phyloP scores from a whole-genome alignment of 495 filamentous ascomycete species.

The Tuber indicum region DNA sequence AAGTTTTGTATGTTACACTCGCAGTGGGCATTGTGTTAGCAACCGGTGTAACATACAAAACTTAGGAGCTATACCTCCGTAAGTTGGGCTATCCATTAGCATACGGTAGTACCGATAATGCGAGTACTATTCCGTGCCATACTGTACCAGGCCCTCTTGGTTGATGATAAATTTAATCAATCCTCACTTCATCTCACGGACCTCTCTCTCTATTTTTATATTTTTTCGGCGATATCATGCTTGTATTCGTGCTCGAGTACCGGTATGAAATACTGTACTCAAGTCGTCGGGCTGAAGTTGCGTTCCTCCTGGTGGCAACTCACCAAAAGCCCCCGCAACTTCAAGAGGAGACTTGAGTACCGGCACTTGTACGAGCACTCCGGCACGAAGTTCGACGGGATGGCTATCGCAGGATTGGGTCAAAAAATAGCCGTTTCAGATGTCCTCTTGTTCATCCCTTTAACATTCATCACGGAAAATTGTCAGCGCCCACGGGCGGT shows the following conservation, averaged over 20 bases:
- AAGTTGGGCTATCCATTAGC: neutral
- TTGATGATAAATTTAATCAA: neutral
- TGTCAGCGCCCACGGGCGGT: neutral
- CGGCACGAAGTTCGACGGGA: neutral
- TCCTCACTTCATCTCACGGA: neutral
- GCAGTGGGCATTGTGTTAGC: no score
- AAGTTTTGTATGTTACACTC: no score
- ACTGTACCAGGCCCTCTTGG: neutral
- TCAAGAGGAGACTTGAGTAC: no score
- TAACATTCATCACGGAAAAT: neutral
- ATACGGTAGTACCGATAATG: neutral
- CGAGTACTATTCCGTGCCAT: neutral
- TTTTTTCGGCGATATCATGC: neutral
- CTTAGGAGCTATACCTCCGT: no score
- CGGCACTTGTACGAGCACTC: neutral
- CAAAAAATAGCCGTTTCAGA: slow-evolving; percentile 1
- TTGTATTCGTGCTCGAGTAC: no score
- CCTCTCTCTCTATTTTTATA: neutral
- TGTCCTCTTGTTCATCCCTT: neutral
- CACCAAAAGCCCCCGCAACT: no score
- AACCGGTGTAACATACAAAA: no score
- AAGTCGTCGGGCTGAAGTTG: no score
- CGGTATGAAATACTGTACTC: no score
- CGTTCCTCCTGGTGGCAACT: no score
- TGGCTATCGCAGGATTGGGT: neutral